Evolutionary conservation across 176 grass and related monocot species (phyloP).

Genomic region (Bromus sterilis): DNA sequence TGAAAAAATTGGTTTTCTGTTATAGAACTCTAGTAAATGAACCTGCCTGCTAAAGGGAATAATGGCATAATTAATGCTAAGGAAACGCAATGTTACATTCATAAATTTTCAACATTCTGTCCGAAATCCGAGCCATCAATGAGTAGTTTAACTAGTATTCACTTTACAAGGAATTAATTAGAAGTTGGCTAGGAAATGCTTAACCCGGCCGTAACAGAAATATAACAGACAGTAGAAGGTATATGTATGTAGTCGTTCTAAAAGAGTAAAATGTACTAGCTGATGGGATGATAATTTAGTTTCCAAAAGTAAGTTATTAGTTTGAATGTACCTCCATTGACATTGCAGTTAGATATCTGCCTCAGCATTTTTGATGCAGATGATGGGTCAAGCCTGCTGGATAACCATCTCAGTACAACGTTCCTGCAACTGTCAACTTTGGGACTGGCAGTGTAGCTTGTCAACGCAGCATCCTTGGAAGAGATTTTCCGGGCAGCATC

Average conservation of each 20-base stretch:
- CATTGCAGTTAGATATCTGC: constrained; percentile 93
- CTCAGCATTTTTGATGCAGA: constrained; percentile 71
- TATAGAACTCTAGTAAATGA: no score
- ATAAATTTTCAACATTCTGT: no score
- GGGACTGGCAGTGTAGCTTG: constrained; percentile 21
- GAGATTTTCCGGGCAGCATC: constrained; percentile 72
- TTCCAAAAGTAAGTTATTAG: background rate
- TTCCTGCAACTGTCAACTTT: constrained; percentile 67
- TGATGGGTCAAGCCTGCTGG: constrained; percentile 60
- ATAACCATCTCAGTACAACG: constrained; percentile 90
- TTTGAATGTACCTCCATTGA: constrained; percentile 67
- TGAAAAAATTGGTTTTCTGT: no score
- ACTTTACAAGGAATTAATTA: no score
- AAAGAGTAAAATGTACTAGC: background rate
- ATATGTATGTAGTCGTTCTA: background rate
- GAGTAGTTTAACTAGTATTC: no score
- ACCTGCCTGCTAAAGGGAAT: no score
- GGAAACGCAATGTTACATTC: no score
- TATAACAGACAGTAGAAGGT: no score
- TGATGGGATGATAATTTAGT: background rate
- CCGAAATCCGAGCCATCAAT: no score
- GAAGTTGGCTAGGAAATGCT: no score
- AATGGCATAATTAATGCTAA: no score
- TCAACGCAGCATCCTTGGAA: constrained; percentile 36
- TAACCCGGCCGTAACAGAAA: no score